Base-by-base conservation (phyloP, 2,329 filamentous ascomycete species). In the Hypoxylon sp. region DNA sequence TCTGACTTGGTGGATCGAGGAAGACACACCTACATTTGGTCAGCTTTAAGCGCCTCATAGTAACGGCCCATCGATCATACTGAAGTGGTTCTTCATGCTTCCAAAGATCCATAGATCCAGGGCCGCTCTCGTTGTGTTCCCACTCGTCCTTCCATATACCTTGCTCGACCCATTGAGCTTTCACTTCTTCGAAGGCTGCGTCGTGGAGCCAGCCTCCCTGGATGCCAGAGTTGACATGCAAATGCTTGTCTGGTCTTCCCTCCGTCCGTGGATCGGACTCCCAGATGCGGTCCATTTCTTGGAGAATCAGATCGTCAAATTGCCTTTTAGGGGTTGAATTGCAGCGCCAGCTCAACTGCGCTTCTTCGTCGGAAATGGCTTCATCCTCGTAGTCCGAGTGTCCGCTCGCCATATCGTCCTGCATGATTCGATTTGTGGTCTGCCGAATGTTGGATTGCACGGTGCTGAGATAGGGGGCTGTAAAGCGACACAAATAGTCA, bases 261-360 rank as follows among this genome's bases (percentile, higher is more conserved):
- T 24, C 4, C 1, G 44, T 9, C 3, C 2, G 14, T 1, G 57
- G 52, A 18, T 56, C 44, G 1, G 46, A 7, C 0, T 61, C 45
- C 62, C 57, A 61, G 32, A 61, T 61, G 11, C 32, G 45, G 9
- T 14, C 14, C 62, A 57, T 61, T 30, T 61, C 51, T 28, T 61
- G 46, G 26, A 48, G 7, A 12, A 64, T 20, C 8, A 30, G 28
- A 12, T 59, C 55, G 2, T 16, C 24, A 12, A 61, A 58, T 26
- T 65, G 62, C 12, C 44, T 38, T 46, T 28, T 28, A 9, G 62
- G 56, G 7, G 12, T 18, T 5, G 55, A 50, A 11, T 20, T 40
- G 11, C 8, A 2, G 16, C 16, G 36, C 36, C 36, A 40, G 9
- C 8, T 20, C 16, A 3, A 8, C 16, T 18, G 5, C 5, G 20